phyloP scores from a whole-genome alignment of 768 basidiomycete species.

The Amanita molliuscula region DNA sequence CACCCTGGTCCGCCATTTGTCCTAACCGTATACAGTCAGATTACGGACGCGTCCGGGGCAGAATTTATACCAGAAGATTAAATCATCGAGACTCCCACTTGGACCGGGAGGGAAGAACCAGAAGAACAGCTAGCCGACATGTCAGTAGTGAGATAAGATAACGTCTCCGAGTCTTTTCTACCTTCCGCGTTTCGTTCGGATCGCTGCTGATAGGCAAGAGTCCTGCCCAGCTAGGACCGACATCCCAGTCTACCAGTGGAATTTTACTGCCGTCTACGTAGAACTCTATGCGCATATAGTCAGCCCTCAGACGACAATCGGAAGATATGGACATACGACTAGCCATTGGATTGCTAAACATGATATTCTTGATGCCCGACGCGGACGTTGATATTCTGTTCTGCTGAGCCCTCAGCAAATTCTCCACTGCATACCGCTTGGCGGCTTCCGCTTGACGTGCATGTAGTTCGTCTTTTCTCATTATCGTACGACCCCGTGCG shows the following conservation, averaged over 20 bases:
- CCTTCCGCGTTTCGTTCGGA: slow-evolving; percentile 58
- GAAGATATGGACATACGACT: slow-evolving; percentile 31
- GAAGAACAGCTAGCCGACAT: slow-evolving; percentile 53
- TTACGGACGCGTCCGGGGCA: neutral
- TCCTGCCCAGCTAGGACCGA: slow-evolving; percentile 70
- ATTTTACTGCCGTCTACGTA: slow-evolving; percentile 58
- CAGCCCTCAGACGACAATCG: neutral
- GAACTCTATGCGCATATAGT: slow-evolving; percentile 35
- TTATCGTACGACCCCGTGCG: slow-evolving; percentile 9
- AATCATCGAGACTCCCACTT: slow-evolving; percentile 56
- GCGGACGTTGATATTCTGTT: neutral
- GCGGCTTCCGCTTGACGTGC: slow-evolving; percentile 38
- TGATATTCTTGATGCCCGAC: slow-evolving; percentile 42
- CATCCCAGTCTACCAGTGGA: slow-evolving; percentile 61
- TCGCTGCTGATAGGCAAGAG: slow-evolving; percentile 57
- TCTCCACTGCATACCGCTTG: slow-evolving; percentile 22
- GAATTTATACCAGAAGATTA: slow-evolving; percentile 57
- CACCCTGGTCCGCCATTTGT: slow-evolving; percentile 79
- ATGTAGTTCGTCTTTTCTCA: slow-evolving; percentile 32
- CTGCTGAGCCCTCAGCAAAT: slow-evolving; percentile 4
- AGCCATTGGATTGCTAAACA: slow-evolving; percentile 58
- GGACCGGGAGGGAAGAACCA: slow-evolving; percentile 81
- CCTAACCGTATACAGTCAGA: slow-evolving; percentile 25
- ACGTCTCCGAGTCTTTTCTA: slow-evolving; percentile 16
- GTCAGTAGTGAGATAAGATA: neutral